Percentiles rank a stretch among this genome's conserved stretches.
phyloP scores from a whole-genome alignment of 2,329 filamentous ascomycete species.

The Penicillium frequentans region DNA sequence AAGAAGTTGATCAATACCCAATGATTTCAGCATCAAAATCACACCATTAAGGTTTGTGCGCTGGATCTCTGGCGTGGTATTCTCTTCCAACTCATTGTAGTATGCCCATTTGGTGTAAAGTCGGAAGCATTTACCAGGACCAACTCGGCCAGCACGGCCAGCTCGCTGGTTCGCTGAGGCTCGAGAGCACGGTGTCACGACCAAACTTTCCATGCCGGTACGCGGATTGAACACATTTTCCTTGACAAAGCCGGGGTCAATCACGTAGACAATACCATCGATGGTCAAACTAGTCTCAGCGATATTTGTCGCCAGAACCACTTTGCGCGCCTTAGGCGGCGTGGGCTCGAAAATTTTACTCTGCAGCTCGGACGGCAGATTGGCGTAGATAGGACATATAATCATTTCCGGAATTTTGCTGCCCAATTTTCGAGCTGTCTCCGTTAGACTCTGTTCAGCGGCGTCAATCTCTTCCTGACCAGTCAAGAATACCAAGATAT shows the following conservation, averaged over 20 bases:
- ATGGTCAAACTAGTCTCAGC: constrained; percentile 95
- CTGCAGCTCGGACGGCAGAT: constrained; percentile 85
- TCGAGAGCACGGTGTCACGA: constrained; percentile 86
- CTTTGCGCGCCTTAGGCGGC: constrained; percentile 79
- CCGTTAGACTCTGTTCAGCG: constrained; percentile 77
- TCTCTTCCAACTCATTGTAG: constrained; percentile 92
- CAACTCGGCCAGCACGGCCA: constrained; percentile 88
- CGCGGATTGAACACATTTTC: constrained; percentile 91
- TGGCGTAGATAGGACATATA: constrained; percentile 91
- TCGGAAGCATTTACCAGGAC: constrained; percentile 88
- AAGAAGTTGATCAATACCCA: constrained; percentile 89
- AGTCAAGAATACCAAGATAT: constrained; percentile 92
- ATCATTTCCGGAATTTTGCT: constrained; percentile 82
- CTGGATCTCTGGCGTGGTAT: constrained; percentile 89
- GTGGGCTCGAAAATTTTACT: constrained; percentile 94
- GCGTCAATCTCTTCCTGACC: constrained; percentile 96
- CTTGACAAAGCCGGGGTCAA: constrained; percentile 93
- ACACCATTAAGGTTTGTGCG: constrained; percentile 83
- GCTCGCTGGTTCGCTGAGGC: constrained; percentile 92
- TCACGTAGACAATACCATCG: constrained; percentile 93
- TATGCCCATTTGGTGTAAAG: constrained; percentile 92
- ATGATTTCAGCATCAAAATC: constrained; percentile 80
- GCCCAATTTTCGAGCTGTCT: constrained; percentile 84
- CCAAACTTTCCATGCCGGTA: constrained; percentile 88
- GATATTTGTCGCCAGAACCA: constrained; percentile 94